Evolutionary conservation across 2,329 filamentous ascomycete species (phyloP), one percentile per base, ranked within the genome.

Genomic region (Leptosphaerulina australis): DNA sequence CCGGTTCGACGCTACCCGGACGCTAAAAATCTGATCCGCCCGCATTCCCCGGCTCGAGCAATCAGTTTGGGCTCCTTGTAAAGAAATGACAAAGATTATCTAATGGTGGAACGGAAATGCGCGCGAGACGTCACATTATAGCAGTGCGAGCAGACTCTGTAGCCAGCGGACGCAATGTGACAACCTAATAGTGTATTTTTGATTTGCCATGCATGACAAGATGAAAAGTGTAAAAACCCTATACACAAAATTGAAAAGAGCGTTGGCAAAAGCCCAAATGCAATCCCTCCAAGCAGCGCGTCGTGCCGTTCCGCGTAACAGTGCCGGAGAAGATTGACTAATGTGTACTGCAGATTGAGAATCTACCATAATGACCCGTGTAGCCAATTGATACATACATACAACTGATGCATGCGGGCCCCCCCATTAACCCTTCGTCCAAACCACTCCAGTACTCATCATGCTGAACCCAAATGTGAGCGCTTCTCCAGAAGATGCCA

Each of bases 351-450:
- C 55, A 50, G 60, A 70, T 70, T 69, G 69, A 62, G 60, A 64
- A 53, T 68, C 66, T 66, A 60, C 59, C 62, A 64, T 50, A 50
- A 55, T 58, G 47, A 62, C 56, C 56, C 43, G 61, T 55, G 55
- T 68, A 63, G 60, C 67, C 68, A 68, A 71, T 57, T 59, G 52
- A 69, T 67, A 69, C 68, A 69, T 67, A 69, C 68, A 69, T 67
- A 66, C 64, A 70, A 60, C 40, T 64, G 58, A 64, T 68, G 58
- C 62, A 69, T 67, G 56, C 48, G 63, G 59, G 51, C 46, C n/a
- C n/a, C n/a, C n/a, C 60, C 45, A 69, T 66, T 60, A 64, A 53
- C 50, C 62, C 53, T 45, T 62, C 55, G 46, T 57, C 53, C 44
- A 45, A 57, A 58, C 53, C 50, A 58, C 57, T 53, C 51, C 63